Conservation (phyloP, 192 early-diverging fungal genomes). For the Entophlyctis helioformis region DNA sequence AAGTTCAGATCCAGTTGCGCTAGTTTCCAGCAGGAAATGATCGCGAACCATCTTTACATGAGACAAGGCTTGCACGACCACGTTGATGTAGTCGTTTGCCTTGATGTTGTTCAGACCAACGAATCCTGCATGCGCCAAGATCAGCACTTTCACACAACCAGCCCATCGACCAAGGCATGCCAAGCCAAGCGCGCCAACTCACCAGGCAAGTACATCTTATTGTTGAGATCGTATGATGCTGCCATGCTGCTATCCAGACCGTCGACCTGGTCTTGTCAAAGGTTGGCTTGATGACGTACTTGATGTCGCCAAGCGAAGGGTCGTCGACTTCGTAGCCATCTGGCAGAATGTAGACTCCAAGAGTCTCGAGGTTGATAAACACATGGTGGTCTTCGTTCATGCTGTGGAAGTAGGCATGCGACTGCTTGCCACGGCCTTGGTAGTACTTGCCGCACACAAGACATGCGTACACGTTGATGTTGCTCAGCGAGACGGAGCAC, state of each 20-base stretch:
- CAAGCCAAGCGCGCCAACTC: background rate
- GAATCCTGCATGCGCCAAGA: constrained; percentile 43
- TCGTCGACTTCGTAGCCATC: constrained; percentile 87
- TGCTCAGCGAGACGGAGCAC: constrained; percentile 87
- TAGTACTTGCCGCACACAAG: constrained; percentile 93
- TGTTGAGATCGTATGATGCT: constrained; percentile 68
- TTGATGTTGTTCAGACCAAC: constrained; percentile 93
- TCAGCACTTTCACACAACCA: background rate
- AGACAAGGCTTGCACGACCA: constrained; percentile 73
- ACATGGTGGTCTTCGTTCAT: constrained; percentile 93
- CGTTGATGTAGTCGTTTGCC: constrained; percentile 89
- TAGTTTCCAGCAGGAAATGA: constrained; percentile 57
- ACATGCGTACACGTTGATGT: constrained; percentile 91
- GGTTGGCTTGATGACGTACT: constrained; percentile 77
- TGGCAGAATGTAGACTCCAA: constrained; percentile 81
- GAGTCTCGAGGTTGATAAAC: constrained; percentile 80
- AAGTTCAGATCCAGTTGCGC: constrained; percentile 16
- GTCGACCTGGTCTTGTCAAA: constrained; percentile 58
- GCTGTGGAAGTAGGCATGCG: constrained; percentile 94
- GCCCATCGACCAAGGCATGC: background rate
- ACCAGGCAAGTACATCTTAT: constrained; percentile 77
- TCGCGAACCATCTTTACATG: constrained; percentile 82
- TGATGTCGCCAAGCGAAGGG: constrained; percentile 83
- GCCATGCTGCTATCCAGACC: constrained; percentile 48
- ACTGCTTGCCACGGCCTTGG: constrained; percentile 79